phyloP scores from a whole-genome alignment of 345 rosid genomes.

The Lepidium aucheri region DNA sequence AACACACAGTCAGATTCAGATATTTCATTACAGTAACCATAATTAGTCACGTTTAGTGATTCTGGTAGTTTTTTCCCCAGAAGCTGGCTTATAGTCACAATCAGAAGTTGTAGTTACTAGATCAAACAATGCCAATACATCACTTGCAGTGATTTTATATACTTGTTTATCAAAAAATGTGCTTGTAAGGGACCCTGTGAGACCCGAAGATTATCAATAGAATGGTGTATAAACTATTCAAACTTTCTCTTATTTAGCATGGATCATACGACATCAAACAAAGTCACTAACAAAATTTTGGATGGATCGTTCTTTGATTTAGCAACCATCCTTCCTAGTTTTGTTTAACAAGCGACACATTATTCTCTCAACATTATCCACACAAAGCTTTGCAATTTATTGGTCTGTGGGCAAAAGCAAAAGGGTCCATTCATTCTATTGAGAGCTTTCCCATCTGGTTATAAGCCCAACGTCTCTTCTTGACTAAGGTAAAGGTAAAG shows the following conservation, averaged over 20 bases:
- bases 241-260: neutral
- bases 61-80: neutral
- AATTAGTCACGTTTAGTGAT: neutral
- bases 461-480: neutral
- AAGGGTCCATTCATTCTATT: neutral
- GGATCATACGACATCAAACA: neutral
- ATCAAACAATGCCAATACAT: neutral
- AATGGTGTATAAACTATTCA: neutral
- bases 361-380: neutral
- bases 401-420: slow-evolving; percentile 9
- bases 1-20: neutral
- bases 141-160: neutral
- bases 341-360: neutral
- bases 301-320: neutral
- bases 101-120: neutral
- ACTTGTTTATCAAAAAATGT: neutral
- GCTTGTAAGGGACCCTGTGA: neutral
- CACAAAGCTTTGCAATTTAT: slow-evolving; percentile 14
- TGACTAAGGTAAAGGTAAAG: slow-evolving; percentile 25
- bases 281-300: no score
- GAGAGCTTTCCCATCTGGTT: neutral
- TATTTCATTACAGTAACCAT: neutral
- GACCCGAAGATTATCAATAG: neutral
- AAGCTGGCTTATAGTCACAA: neutral
- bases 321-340: neutral